Base-by-base conservation (phyloP, 1,284 basidiomycete species). In the Cerrena zonata region DNA sequence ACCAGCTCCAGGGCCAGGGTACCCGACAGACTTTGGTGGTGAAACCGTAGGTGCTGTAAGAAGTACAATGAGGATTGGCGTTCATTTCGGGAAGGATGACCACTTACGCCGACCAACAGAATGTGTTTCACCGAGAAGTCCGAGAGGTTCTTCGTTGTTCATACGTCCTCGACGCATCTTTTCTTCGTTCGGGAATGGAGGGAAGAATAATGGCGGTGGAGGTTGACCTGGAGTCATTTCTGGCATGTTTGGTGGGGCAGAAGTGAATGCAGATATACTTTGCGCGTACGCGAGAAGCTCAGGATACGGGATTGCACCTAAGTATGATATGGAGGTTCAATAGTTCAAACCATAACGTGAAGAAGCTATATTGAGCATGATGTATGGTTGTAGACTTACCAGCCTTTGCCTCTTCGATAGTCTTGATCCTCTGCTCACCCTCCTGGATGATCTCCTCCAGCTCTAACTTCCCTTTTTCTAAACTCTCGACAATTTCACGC, bases 141-240 rank as follows among this genome's bases (percentile, higher is more conserved):
- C 88, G 47, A 91, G 73, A 1, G 88, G 86, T 21, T 81, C 84
- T 63, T 90, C 86, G 22, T 80, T 79, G 61, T 86, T 88, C 65
- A 91, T 78, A 52, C 77, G 77, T 0, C 88, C 88, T 34, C 80
- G 75, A 39, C 87, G 80, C 87, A 91, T 89, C 66, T 88, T 89
- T 64, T 89, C 88, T 70, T 90, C 89, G 61, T 89, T 89, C 1
- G 88, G 88, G 64, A 90, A 91, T 10, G 88, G 88, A 21, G 88
- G 89, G 69, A 88, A 88, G 74, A 91, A 89, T 37, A 87, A 61
- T 5, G 84, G 84, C 12, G 84, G 81, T 1, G 85, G 84, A 13
- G 81, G 80, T 60, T 84, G 82, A 10, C 84, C 83, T 11, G 84
- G 84, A 23, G 72, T 70, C 45, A 79, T 71, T 57, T 89, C 85